Conservation (phyloP, 73 alveolate species). For the Halteria grandinella region DNA sequence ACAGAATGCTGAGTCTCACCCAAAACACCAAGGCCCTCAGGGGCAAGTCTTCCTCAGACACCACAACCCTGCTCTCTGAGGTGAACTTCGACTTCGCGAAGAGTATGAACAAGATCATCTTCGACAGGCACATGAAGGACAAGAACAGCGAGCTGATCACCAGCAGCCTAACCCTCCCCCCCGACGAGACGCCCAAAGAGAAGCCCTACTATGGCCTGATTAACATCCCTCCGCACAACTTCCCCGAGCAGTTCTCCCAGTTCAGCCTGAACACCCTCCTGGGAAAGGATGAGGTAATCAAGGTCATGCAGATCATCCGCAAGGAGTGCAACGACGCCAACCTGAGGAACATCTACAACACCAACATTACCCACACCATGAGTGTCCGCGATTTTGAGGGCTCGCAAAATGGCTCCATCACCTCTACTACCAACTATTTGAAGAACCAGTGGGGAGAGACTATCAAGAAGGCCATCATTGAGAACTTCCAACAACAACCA, state of each 20-base stretch:
- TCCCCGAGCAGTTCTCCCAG: slow-evolving; percentile 72
- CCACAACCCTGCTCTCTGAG: slow-evolving; percentile 74
- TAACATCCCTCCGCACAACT: slow-evolving; percentile 78
- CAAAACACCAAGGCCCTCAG: slow-evolving; percentile 68
- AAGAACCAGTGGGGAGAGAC: slow-evolving; percentile 76
- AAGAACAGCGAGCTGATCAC: slow-evolving; percentile 52
- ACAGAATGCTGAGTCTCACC: slow-evolving; percentile 71
- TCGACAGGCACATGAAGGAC: slow-evolving; percentile 67
- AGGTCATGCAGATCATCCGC: slow-evolving; percentile 43
- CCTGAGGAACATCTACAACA: slow-evolving; percentile 59
- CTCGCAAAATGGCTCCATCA: slow-evolving; percentile 67
- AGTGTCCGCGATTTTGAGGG: slow-evolving; percentile 75
- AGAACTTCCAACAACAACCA: slow-evolving; percentile 70
- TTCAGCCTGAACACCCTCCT: slow-evolving; percentile 73
- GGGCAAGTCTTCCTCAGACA: slow-evolving; percentile 74
- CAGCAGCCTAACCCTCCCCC: slow-evolving; percentile 64
- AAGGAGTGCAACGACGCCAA: slow-evolving; percentile 62
- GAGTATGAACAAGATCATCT: slow-evolving; percentile 82
- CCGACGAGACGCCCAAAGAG: slow-evolving; percentile 43
- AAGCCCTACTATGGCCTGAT: slow-evolving; percentile 76
- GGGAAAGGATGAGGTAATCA: slow-evolving; percentile 76
- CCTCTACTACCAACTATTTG: slow-evolving; percentile 53
- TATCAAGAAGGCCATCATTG: slow-evolving; percentile 72
- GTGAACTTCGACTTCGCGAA: slow-evolving; percentile 83
- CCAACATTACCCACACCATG: slow-evolving; percentile 66